Evolutionary conservation across 2,329 filamentous ascomycete genomes (phyloP).

Genomic region (Hypomyces perniciosus): DNA sequence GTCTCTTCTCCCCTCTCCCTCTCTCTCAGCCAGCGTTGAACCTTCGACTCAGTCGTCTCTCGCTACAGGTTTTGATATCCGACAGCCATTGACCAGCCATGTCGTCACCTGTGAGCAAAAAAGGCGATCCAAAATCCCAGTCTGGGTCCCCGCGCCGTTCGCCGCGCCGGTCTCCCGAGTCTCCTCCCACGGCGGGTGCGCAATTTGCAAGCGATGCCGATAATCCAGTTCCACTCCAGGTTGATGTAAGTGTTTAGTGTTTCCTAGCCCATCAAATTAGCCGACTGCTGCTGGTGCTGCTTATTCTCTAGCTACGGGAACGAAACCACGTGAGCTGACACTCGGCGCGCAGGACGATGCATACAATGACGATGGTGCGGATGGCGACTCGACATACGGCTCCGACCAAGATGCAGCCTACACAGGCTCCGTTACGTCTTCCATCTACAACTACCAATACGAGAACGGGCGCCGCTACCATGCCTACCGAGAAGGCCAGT

Average conservation of each 20-base stretch:
- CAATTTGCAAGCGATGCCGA: constrained; percentile 9
- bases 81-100: neutral
- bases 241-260: constrained; percentile 17
- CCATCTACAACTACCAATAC: constrained; percentile 38
- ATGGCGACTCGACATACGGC: constrained; percentile 30
- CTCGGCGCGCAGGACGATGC: constrained; percentile 10
- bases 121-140: constrained; percentile 1
- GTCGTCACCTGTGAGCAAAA: neutral
- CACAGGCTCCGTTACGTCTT: constrained; percentile 34
- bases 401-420: constrained; percentile 26
- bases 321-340: neutral
- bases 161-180: constrained; percentile 1
- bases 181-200: neutral
- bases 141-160: neutral
- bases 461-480: constrained; percentile 46
- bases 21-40: too few species aligned
- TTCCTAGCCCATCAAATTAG: neutral
- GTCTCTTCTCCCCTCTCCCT: too few species aligned
- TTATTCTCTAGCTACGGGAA: neutral
- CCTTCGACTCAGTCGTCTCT: too few species aligned
- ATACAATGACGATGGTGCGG: constrained; percentile 16
- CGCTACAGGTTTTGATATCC: too few species aligned
- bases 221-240: constrained; percentile 19
- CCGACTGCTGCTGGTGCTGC: neutral
- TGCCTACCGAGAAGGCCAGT: constrained; percentile 39